Conservation (phyloP, 768 basidiomycete species). For the Tulasnella sp. region DNA sequence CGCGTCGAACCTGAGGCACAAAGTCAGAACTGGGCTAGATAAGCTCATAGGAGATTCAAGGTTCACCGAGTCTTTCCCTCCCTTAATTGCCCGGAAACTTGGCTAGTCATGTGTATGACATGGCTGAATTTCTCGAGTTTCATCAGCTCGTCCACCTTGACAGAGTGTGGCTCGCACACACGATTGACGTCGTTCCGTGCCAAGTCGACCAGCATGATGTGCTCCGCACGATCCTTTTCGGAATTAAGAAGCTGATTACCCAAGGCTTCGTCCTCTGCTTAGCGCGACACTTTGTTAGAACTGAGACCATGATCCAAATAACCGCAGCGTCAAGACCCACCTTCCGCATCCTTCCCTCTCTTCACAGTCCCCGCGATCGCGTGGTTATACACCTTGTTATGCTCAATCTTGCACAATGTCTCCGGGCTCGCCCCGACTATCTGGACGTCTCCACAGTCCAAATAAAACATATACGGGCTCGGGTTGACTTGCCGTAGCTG, state of each 20-base stretch:
- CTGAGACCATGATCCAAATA: too few species aligned
- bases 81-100: conserved; percentile 78
- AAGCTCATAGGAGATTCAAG: neutral
- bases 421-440: conserved; percentile 98
- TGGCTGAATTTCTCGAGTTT: conserved; percentile 90
- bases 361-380: conserved; percentile 94
- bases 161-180: conserved; percentile 87
- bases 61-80: conserved; percentile 70
- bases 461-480: conserved; percentile 97
- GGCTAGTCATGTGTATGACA: conserved; percentile 93
- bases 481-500: conserved; percentile 91
- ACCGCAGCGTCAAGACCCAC: conserved; percentile 34
- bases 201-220: conserved; percentile 98
- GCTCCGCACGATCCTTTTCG: conserved; percentile 93
- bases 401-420: conserved; percentile 90
- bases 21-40: neutral
- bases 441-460: conserved; percentile 87
- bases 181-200: conserved; percentile 98
- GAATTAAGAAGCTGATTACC: conserved; percentile 65
- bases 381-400: conserved; percentile 88
- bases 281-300: neutral
- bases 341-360: conserved; percentile 75
- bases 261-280: conserved; percentile 86
- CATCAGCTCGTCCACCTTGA: conserved; percentile 95
- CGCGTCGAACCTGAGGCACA: conserved; percentile 69